Evolutionary conservation across 2,329 filamentous ascomycete species (phyloP).

Genomic region (Plectosphaerella sp.): DNA sequence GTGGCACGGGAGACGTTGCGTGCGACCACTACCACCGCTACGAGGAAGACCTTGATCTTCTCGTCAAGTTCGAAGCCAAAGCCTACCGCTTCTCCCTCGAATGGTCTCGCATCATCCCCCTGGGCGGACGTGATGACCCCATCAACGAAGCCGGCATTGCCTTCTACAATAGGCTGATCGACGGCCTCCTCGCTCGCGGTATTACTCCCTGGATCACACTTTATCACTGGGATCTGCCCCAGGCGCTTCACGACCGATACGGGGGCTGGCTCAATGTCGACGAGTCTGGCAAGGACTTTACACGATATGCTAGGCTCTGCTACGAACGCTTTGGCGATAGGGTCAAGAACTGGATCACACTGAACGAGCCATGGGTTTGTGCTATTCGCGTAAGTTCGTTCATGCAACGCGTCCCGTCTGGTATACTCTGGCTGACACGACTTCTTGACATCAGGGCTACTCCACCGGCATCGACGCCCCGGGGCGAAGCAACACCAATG

Average conservation of each 20-base stretch:
- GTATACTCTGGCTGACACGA: not conserved
- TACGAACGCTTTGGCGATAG: slow-evolving; percentile 29
- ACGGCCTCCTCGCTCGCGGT: slow-evolving; percentile 42
- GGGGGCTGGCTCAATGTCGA: slow-evolving; percentile 26
- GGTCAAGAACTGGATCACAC: slow-evolving; percentile 31
- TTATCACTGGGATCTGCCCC: slow-evolving; percentile 49
- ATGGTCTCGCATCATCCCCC: slow-evolving; percentile 49
- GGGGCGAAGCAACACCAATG: slow-evolving; percentile 19
- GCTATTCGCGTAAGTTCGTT: slow-evolving; percentile 15
- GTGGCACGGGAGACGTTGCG: slow-evolving; percentile 9
- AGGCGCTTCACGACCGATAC: slow-evolving; percentile 29
- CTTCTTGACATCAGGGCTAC: slow-evolving; percentile 20
- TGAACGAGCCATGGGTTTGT: slow-evolving; percentile 33
- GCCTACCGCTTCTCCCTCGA: slow-evolving; percentile 48
- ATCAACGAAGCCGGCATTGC: slow-evolving; percentile 45
- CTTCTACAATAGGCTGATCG: slow-evolving; percentile 50
- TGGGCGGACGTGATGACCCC: slow-evolving; percentile 41
- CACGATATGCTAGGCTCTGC: slow-evolving; percentile 28
- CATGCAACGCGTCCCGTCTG: not conserved
- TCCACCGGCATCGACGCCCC: slow-evolving; percentile 28
- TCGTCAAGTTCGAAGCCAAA: slow-evolving; percentile 45
- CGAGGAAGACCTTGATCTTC: slow-evolving; percentile 50
- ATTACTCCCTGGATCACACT: slow-evolving; percentile 44
- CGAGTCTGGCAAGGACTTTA: slow-evolving; percentile 27
- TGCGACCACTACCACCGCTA: slow-evolving; percentile 49